A percentile compares a stretch with the other conserved stretches of the same genome.
phyloP scores from a whole-genome alignment of 805 yeast species.

The Myxozyma mucilagina region DNA sequence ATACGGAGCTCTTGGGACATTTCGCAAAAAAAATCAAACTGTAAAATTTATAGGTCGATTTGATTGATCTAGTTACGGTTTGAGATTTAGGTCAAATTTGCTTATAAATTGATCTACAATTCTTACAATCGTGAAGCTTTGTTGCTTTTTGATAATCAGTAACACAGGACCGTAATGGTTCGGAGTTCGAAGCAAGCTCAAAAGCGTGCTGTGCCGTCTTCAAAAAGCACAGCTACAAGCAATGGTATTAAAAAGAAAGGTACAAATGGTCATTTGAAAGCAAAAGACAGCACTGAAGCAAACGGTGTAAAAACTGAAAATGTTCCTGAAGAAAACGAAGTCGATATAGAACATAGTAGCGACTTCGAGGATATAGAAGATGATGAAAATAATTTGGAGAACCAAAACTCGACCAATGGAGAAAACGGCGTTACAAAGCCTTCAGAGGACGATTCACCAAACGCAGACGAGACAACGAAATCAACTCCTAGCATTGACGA shows the following conservation, averaged over 20 bases:
- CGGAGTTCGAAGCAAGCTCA: neutral
- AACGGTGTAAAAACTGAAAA: conserved; percentile 3
- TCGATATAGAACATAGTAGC: neutral
- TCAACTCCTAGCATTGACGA: conserved; percentile 47
- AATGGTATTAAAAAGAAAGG: conserved; percentile 53
- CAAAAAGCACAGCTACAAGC: conserved; percentile 43
- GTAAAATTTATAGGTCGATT: neutral
- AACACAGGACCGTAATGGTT: neutral
- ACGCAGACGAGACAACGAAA: neutral
- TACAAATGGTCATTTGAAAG: conserved; percentile 44
- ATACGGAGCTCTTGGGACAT: too few species aligned
- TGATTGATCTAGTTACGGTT: conserved; percentile 1
- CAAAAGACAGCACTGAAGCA: conserved; percentile 14
- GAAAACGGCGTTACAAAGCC: neutral
- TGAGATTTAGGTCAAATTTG: neutral
- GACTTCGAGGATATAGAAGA: conserved; percentile 10
- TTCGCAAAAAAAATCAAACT: neutral
- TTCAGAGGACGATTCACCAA: neutral
- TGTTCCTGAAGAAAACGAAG: neutral
- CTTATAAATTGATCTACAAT: too few species aligned
- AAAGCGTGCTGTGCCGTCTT: conserved; percentile 36
- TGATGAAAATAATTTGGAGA: neutral
- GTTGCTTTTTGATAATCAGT: neutral
- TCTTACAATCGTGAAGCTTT: neutral
- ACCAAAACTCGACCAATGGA: neutral